These are phyloP conservation scores for Pichia terricola DNA, from an alignment of 1,139 yeast species.

Conservation along the genomic window DNA sequence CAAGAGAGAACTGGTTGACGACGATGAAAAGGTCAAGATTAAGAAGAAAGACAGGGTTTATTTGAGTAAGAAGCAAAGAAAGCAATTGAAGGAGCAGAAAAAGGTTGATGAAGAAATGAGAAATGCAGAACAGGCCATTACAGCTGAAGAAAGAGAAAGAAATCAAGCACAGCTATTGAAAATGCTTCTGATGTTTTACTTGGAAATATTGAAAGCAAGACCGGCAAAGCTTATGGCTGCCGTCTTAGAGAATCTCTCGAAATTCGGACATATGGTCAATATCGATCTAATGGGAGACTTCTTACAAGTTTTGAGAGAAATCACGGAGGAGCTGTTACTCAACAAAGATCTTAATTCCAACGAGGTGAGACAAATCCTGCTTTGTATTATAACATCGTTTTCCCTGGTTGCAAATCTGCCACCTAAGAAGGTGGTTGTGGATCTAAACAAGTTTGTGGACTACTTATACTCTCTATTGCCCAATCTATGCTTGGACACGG, in stretches of 20 bases:
- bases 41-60: constrained; percentile 85
- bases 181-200: constrained; percentile 58
- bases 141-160: constrained; percentile 78
- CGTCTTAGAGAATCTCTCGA: constrained; percentile 83
- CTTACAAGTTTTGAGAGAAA: constrained; percentile 76
- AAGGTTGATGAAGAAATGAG: constrained; percentile 84
- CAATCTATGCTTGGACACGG: constrained; percentile 67
- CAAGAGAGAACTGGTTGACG: constrained; percentile 32
- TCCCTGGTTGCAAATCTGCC: constrained; percentile 72
- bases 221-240: constrained; percentile 70
- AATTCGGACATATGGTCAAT: constrained; percentile 86
- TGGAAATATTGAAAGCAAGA: constrained; percentile 62
- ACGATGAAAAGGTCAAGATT: constrained; percentile 35
- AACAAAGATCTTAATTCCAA: constrained; percentile 18
- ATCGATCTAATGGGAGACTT: constrained; percentile 88
- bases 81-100: constrained; percentile 77
- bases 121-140: constrained; percentile 77
- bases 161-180: constrained; percentile 80
- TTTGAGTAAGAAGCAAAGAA: constrained; percentile 77
- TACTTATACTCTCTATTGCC: constrained; percentile 61
- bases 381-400: constrained; percentile 86
- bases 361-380: constrained; percentile 58
- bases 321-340: constrained; percentile 32
- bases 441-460: constrained; percentile 61
- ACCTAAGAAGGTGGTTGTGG: constrained; percentile 53